These are phyloP conservation scores for Yamadazyma diddensiae DNA, from an alignment of 1,139 yeast species.

Conservation along the genomic window DNA sequence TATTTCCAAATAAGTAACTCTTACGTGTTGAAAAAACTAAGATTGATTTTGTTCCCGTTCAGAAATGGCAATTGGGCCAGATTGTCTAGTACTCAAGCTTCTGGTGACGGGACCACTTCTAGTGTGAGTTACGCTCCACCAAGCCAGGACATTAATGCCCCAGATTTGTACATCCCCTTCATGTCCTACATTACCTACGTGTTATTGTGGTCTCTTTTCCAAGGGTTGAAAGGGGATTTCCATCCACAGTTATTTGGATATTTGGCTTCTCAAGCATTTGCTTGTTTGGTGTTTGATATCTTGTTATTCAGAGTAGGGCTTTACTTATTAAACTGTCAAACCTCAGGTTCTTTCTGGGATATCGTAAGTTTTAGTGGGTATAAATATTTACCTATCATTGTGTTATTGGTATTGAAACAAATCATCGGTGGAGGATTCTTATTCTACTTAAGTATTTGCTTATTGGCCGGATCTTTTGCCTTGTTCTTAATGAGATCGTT, in stretches of 20 bases:
- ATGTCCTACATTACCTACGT: constrained; percentile 93
- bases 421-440: constrained; percentile 33
- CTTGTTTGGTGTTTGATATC: constrained; percentile 73
- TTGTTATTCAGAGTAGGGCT: constrained; percentile 43
- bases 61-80: constrained; percentile 77
- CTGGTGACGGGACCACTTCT: constrained; percentile 14
- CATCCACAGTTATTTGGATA: constrained; percentile 92
- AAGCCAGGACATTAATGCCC: constrained; percentile 83
- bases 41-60: constrained; percentile 82
- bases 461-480: constrained; percentile 50
- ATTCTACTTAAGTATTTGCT: constrained; percentile 38
- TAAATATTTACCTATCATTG: constrained; percentile 79
- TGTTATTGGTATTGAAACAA: constrained; percentile 50
- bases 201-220: constrained; percentile 76
- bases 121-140: constrained; percentile 58
- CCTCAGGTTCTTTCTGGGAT: constrained; percentile 67
- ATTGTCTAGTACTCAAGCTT: constrained; percentile 43
- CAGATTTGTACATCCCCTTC: constrained; percentile 92
- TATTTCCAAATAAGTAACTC: constrained; percentile 91
- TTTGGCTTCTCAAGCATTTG: constrained; percentile 86
- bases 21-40: constrained; percentile 74
- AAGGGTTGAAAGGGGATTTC: constrained; percentile 86
- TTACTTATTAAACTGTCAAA: constrained; percentile 48
- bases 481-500: constrained; percentile 81
- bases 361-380: constrained; percentile 89